phyloP scores from a whole-genome alignment of 306 rosid species.

The Spatholobus suberectus region DNA sequence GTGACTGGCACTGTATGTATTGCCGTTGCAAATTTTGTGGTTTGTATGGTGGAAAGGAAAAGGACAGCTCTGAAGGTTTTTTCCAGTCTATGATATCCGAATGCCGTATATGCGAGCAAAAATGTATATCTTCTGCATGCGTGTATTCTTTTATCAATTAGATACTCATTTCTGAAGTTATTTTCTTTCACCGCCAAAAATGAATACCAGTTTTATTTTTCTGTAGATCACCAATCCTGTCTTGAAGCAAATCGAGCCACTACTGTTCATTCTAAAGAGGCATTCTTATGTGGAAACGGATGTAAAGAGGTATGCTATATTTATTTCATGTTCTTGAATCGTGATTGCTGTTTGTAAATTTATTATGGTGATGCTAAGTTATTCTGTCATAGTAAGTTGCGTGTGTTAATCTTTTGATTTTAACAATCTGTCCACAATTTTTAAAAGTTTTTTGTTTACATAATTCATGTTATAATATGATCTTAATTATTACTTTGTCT shows the following conservation, averaged over 20 bases:
- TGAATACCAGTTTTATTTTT: not conserved
- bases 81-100: slow-evolving; percentile 33
- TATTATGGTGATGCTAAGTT: slow-evolving; percentile 14
- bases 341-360: not conserved
- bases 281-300: slow-evolving; percentile 60
- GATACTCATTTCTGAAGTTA: not conserved
- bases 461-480: not conserved
- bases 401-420: not conserved
- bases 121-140: slow-evolving; percentile 55
- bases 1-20: slow-evolving; percentile 67
- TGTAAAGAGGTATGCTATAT: slow-evolving; percentile 63
- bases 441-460: not conserved
- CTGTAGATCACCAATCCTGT: slow-evolving; percentile 66
- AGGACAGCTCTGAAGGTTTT: slow-evolving; percentile 27
- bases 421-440: not conserved
- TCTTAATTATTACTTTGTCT: not conserved
- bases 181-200: not conserved
- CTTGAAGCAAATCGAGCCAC: slow-evolving; percentile 33
- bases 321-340: not conserved
- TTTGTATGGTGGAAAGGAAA: slow-evolving; percentile 32
- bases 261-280: slow-evolving; percentile 21
- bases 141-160: not conserved
- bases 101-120: slow-evolving; percentile 67
- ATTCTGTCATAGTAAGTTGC: not conserved
- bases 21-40: slow-evolving; percentile 83